Base-by-base conservation (phyloP, 768 basidiomycete genomes). In the Brasilioporus rufonigricans region DNA sequence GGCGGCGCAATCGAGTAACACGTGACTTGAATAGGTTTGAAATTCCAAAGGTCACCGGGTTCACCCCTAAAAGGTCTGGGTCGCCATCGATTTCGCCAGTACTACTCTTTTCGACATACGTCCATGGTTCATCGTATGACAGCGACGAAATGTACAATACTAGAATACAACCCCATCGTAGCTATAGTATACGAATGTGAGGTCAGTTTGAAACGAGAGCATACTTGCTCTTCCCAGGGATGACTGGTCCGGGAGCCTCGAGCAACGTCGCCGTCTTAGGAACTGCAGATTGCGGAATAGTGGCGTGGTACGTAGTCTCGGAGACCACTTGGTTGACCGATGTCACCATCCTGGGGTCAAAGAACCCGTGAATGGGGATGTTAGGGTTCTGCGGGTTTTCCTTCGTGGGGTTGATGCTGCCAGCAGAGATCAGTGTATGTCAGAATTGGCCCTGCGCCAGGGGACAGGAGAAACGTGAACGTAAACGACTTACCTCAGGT, bases 401-500 rank as follows among this genome's bases (percentile, higher is more conserved):
- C 52, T 71, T 64, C 3, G 71, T 73, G 16, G 70, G 61, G 53
- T 69, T 48, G 6, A 71, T 71, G 12, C 69, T 72, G 24, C 38
- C 11, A 16, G n/a, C 14, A 8, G 7, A n/a, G 46, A 41, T 29
- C 27, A 29, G 27, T 9, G 5, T 9, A 4, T 29, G 4, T 29
- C 27, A 5, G 27, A 29, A 29, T 5, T 9, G 27, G 5, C 27
- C 27, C 33, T 1, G n/a, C n/a, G n/a, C n/a, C n/a, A n/a, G n/a
- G n/a, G n/a, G n/a, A n/a, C n/a, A n/a, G n/a, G n/a, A n/a, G n/a
- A n/a, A n/a, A n/a, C n/a, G n/a, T n/a, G n/a, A n/a, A n/a, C n/a
- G n/a, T n/a, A 35, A 19, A 50, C 10, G 6, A 58, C 74, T 56
- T 64, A 77, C 77, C 67, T 64, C 1, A 76, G 56, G 35, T 78